Evolutionary conservation across 176 grass and related monocot species (phyloP).

Genomic region (Elymus sibiricus): DNA sequence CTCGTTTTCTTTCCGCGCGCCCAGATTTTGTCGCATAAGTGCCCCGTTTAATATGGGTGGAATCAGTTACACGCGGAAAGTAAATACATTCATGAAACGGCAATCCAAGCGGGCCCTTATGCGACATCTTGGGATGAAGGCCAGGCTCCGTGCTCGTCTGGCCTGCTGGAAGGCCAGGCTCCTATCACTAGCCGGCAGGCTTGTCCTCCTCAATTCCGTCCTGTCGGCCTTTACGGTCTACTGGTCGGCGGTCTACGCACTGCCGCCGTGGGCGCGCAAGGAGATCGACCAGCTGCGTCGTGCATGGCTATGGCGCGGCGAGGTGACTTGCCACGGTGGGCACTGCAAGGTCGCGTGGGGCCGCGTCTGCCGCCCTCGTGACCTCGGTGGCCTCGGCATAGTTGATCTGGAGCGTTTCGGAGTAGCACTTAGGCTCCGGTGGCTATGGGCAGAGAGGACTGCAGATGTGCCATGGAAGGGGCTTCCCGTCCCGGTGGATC

Average conservation of each 20-base stretch:
- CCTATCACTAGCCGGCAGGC: not conserved
- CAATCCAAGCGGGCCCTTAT: too few relatives aligned
- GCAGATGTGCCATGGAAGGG: too few relatives aligned
- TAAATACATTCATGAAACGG: too few relatives aligned
- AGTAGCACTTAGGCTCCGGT: not conserved
- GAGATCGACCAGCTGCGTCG: not conserved
- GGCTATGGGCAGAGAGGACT: not conserved
- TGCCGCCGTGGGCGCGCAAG: too few relatives aligned
- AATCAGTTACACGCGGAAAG: too few relatives aligned
- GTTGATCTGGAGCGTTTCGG: not conserved
- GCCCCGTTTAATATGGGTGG: too few relatives aligned
- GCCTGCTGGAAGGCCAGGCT: not conserved
- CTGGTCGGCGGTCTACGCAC: too few relatives aligned
- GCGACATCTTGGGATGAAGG: too few relatives aligned
- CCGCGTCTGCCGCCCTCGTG: not conserved
- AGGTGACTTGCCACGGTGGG: not conserved
- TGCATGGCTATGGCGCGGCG: not conserved
- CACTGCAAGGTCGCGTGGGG: not conserved
- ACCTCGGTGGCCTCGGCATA: not conserved
- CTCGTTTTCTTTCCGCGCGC: too few relatives aligned
- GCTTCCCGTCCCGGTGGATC: too few relatives aligned
- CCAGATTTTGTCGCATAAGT: too few relatives aligned
- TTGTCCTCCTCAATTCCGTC: not conserved
- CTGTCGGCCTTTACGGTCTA: not conserved
- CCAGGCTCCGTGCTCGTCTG: not conserved